phyloP scores from a whole-genome alignment of 129 eudicot species.

The Centaurea solstitialis region DNA sequence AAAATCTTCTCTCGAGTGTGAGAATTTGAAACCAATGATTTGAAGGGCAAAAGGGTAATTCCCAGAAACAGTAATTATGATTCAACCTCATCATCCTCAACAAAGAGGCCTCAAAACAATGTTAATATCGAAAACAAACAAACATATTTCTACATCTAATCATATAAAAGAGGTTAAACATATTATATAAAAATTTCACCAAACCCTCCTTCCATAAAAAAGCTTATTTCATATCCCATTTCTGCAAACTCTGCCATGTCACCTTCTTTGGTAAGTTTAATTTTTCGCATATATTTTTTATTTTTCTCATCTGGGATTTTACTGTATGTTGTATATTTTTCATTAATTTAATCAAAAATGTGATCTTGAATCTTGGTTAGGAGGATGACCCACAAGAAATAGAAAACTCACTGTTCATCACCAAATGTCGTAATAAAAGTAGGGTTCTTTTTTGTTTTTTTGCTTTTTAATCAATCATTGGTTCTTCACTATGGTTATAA shows the following conservation, averaged over 20 bases:
- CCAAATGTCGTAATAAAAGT: slow-evolving; percentile 23
- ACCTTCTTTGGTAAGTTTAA: slow-evolving; percentile 41
- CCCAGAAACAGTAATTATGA: slow-evolving; percentile 6
- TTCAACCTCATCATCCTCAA: slow-evolving; percentile 14
- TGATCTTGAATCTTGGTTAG: slow-evolving; percentile 13
- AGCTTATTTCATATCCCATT: slow-evolving; percentile 34
- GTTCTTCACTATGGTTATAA: slow-evolving; percentile 20
- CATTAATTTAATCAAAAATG: slow-evolving; percentile 29
- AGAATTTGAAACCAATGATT: slow-evolving; percentile 23
- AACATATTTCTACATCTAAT: slow-evolving; percentile 27
- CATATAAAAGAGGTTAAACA: slow-evolving; percentile 24
- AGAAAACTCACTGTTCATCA: slow-evolving; percentile 14
- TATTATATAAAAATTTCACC: slow-evolving; percentile 20
- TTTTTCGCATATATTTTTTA: slow-evolving; percentile 10
- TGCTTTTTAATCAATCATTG: slow-evolving; percentile 9
- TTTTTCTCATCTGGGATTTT: slow-evolving; percentile 23
- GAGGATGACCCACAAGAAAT: slow-evolving; percentile 29
- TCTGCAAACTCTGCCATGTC: slow-evolving; percentile 42
- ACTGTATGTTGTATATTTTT: slow-evolving; percentile 19
- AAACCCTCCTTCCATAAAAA: slow-evolving; percentile 33
- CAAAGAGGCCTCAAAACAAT: neutral
- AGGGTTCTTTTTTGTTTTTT: slow-evolving; percentile 18
- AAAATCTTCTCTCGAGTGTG: slow-evolving; percentile 7
- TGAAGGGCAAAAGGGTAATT: slow-evolving; percentile 23
- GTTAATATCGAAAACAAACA: neutral